Percentiles rank a stretch among this genome's conserved stretches.
Conservation (phyloP, 2,329 filamentous ascomycete genomes). For the Trichoderma aggressivum region DNA sequence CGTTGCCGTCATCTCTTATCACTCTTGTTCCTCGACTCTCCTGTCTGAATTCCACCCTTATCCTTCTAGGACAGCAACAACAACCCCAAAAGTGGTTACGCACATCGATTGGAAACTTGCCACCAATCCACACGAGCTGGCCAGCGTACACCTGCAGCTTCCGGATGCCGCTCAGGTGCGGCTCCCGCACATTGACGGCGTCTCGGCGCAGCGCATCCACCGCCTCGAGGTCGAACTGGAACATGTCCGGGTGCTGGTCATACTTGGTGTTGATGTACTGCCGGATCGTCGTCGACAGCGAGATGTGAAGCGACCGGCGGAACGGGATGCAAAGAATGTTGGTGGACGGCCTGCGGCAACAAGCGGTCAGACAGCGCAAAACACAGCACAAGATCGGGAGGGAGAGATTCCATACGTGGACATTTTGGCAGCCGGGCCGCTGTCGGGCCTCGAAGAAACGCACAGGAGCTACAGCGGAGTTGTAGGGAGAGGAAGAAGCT, state of each 20-base stretch:
- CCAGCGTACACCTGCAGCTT: constrained; percentile 90
- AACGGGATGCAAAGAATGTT: constrained; percentile 81
- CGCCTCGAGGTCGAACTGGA: constrained; percentile 76
- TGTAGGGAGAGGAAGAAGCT: neutral
- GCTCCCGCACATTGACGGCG: constrained; percentile 84
- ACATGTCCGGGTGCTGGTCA: constrained; percentile 98
- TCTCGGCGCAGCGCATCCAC: constrained; percentile 81
- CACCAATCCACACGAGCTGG: constrained; percentile 87
- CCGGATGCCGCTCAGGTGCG: constrained; percentile 79
- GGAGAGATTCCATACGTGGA: neutral
- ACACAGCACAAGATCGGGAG: neutral
- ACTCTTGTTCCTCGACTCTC: neutral
- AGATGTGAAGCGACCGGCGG: constrained; percentile 75
- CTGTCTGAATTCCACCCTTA: neutral
- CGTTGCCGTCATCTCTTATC: neutral
- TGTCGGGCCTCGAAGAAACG: neutral
- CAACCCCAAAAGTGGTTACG: constrained; percentile 16
- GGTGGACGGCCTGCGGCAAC: constrained; percentile 28
- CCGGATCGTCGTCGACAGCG: constrained; percentile 77
- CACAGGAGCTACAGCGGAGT: neutral
- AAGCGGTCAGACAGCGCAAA: neutral
- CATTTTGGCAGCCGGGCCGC: constrained; percentile 12
- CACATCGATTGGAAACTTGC: constrained; percentile 95
- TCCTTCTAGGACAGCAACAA: neutral
- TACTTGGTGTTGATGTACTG: constrained; percentile 98